Evolutionary conservation across 2,329 filamentous ascomycete species (phyloP), one percentile per base, ranked within the genome.

Genomic region (Cladosporium oxysporum): DNA sequence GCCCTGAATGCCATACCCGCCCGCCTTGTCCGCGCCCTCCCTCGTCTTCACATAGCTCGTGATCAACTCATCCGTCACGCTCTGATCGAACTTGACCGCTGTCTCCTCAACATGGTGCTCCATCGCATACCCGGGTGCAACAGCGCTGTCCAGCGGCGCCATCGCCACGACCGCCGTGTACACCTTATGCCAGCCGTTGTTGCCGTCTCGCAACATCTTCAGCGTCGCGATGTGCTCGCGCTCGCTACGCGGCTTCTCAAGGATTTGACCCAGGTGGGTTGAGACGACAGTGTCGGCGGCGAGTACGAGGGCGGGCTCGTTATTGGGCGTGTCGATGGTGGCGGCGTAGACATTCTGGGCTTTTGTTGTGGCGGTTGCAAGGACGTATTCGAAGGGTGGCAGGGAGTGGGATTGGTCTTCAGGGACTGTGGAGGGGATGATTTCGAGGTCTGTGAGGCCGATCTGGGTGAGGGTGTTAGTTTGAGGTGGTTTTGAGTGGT

Each of bases 21-120:
- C 95, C 0, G 95, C 95, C 83, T 98, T 99, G 79, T 98, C 95
- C 12, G 88, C 93, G 1, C 95, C 95, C 82, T 99, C 95, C 64
- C 94, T 85, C 26, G 94, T 97, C 74, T 84, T 85, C 66, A 93
- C 90, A 76, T 93, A 93, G 62, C 86, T 86, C 71, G 92, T 82
- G 66, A 98, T 89, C 71, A 97, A 85, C 67, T 96, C 93, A 80
- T 99, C 94, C 16, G 88, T 87, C 5, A 89, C 83, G 78, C 68
- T 70, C 66, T 83, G 79, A 75, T 93, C 92, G 79, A 99, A 99
- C 75, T 86, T 87, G n/a, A 99, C 95, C 68, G 84, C 86, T 53
- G 94, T 98, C 83, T 97, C 93, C 81, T 98, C 94, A 5, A 95
- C 91, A 74, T 91, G 87, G 52, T 86, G 88, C 73, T 91, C 89